Conservation (phyloP, 176 grass and related monocot genomes). For the Thalia dealbata region DNA sequence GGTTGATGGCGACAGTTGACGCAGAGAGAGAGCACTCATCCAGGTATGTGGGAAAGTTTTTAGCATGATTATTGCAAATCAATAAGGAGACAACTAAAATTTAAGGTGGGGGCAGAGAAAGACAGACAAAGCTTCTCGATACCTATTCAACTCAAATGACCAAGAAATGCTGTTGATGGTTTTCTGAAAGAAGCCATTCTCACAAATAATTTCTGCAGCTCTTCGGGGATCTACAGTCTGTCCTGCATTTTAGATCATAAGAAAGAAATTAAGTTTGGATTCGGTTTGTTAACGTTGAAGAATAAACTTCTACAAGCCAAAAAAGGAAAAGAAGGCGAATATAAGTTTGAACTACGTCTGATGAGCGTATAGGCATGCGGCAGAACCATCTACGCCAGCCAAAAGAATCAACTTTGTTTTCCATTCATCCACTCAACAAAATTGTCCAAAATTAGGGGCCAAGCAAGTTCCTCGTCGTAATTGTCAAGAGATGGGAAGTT, state of each 20-base stretch:
- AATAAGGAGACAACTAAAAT: background rate
- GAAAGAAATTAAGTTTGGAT: background rate
- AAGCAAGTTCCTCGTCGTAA: conserved; percentile 79
- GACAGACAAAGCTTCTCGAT: background rate
- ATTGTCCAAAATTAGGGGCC: conserved; percentile 98
- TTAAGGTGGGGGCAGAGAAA: background rate
- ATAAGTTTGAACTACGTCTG: background rate
- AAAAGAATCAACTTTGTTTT: conserved; percentile 38
- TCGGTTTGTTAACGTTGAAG: background rate
- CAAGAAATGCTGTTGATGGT: background rate
- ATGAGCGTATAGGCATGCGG: background rate
- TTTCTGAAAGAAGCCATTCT: background rate
- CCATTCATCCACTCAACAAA: conserved; percentile 92
- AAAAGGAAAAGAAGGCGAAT: background rate
- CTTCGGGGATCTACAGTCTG: background rate
- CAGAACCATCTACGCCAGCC: background rate
- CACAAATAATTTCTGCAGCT: background rate
- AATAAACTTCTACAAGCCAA: background rate
- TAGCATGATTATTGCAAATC: background rate
- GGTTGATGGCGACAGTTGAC: background rate
- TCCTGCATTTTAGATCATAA: background rate
- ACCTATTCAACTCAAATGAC: background rate
- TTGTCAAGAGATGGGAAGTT: conserved; percentile 94
- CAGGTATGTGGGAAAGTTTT: background rate
- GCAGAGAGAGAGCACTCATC: too few relatives aligned